phyloP scores from a whole-genome alignment of 2,329 filamentous ascomycete genomes.

The Scopulariopsis brevicaulis region DNA sequence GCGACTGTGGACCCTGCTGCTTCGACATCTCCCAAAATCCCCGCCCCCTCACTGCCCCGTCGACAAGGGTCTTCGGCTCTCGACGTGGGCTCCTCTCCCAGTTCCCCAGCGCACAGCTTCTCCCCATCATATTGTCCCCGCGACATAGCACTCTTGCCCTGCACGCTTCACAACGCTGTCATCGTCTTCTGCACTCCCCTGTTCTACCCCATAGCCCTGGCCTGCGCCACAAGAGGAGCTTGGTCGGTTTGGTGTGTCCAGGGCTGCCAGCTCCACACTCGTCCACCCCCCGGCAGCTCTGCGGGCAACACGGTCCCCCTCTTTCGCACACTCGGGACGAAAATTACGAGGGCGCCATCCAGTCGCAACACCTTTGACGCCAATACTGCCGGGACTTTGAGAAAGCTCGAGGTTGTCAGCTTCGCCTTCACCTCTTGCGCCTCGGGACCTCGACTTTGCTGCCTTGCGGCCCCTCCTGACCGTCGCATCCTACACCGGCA shows the following conservation, averaged over 20 bases:
- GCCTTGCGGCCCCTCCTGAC: neutral
- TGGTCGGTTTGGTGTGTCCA: neutral
- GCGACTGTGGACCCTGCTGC: neutral
- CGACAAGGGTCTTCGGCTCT: neutral
- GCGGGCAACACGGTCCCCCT: constrained; percentile 1
- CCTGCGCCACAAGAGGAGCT: constrained; percentile 3
- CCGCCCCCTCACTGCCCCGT: constrained; percentile 2
- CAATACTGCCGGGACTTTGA: neutral
- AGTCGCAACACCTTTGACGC: neutral
- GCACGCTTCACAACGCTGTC: neutral
- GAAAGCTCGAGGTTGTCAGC: neutral
- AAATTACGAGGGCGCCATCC: neutral
- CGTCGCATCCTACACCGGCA: constrained; percentile 1
- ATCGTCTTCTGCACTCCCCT: neutral
- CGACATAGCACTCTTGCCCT: neutral
- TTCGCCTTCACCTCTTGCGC: neutral
- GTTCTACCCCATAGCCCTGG: constrained; percentile 2
- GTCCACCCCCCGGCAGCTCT: neutral
- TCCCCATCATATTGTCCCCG: neutral
- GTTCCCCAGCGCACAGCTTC: neutral
- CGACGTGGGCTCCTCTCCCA: neutral
- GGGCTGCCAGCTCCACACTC: neutral
- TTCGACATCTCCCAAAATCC: constrained; percentile 3
- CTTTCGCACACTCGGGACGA: neutral
- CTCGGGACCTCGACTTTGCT: neutral